phyloP scores from a whole-genome alignment of 2,329 filamentous ascomycete genomes.

The Cladosporium sp. region DNA sequence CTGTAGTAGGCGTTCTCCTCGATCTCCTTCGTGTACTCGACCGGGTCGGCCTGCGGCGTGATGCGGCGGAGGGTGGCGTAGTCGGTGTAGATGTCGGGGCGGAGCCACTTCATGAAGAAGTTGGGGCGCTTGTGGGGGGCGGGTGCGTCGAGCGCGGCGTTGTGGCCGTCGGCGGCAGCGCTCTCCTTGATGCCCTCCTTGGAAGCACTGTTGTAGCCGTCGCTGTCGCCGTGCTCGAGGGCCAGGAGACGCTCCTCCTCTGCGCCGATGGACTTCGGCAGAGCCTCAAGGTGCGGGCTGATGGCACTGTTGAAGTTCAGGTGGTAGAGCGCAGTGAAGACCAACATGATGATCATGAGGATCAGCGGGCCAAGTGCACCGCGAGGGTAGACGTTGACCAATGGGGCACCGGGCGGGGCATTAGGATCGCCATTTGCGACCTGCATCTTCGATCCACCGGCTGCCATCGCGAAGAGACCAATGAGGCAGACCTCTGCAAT shows the following conservation, averaged over 20 bases:
- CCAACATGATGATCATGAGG: slow-evolving; percentile 67
- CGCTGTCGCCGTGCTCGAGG: slow-evolving; percentile 25
- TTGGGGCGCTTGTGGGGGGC: slow-evolving; percentile 47
- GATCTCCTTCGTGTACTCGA: slow-evolving; percentile 55
- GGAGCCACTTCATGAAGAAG: slow-evolving; percentile 62
- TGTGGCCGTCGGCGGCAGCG: slow-evolving; percentile 17
- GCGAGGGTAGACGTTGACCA: slow-evolving; percentile 1
- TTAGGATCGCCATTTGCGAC: slow-evolving; percentile 1
- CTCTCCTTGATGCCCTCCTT: slow-evolving; percentile 17
- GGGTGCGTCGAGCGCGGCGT: slow-evolving; percentile 23
- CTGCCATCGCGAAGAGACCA: slow-evolving; percentile 68
- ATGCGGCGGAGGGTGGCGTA: slow-evolving; percentile 65
- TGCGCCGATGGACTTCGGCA: slow-evolving; percentile 49
- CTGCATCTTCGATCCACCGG: slow-evolving; percentile 39
- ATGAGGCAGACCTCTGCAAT: slow-evolving; percentile 76
- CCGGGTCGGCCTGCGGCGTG: slow-evolving; percentile 54
- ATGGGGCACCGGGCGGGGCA: neutral
- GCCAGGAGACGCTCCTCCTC: slow-evolving; percentile 33
- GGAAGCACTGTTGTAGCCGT: slow-evolving; percentile 20
- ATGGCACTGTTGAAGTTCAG: slow-evolving; percentile 66
- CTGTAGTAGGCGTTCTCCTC: slow-evolving; percentile 67
- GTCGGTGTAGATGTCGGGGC: slow-evolving; percentile 69
- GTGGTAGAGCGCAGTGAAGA: slow-evolving; percentile 74
- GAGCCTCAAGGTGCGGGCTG: slow-evolving; percentile 66
- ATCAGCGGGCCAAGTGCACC: slow-evolving; percentile 58